Percentiles rank a stretch among this genome's conserved stretches.
Conservation (phyloP, 2,329 filamentous ascomycete genomes). For the Sclerotinia borealis region DNA sequence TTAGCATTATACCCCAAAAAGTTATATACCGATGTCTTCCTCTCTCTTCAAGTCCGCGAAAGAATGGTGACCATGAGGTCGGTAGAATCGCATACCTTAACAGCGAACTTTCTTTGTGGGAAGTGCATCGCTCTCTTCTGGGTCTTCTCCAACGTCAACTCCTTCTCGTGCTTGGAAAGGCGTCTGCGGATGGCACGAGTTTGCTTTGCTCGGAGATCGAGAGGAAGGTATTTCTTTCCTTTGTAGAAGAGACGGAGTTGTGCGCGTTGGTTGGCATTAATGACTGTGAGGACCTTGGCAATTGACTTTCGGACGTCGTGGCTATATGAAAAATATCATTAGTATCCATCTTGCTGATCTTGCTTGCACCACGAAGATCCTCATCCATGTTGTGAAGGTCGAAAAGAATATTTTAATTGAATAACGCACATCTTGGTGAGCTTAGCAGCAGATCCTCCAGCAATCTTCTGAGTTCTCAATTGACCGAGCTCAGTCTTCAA, state of each 20-base stretch:
- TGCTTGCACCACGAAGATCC: not conserved
- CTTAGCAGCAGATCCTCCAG: constrained; percentile 86
- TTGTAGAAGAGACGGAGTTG: constrained; percentile 99
- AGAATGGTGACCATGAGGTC: not conserved
- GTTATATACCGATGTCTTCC: not conserved
- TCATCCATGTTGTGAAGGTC: not conserved
- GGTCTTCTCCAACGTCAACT: constrained; percentile 82
- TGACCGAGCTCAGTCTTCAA: constrained; percentile 94
- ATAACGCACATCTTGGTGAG: constrained; percentile 87
- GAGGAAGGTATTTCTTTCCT: constrained; percentile 98
- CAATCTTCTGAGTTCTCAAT: constrained; percentile 97
- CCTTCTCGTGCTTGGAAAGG: constrained; percentile 85
- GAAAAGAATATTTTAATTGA: not conserved
- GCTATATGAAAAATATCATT: constrained; percentile 42
- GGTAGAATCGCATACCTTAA: constrained; percentile 59
- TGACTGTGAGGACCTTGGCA: constrained; percentile 96
- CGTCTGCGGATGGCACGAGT: constrained; percentile 96
- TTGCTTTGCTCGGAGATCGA: constrained; percentile 97
- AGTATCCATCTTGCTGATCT: not conserved
- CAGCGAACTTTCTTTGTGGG: constrained; percentile 96
- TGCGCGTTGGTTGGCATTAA: constrained; percentile 98
- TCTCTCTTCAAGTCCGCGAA: not conserved
- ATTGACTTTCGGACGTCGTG: constrained; percentile 99
- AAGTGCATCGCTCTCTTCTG: constrained; percentile 96
- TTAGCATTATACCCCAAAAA: constrained; percentile 15